These are phyloP conservation scores for Myriosclerotinia curreyana DNA, from an alignment of 2,329 filamentous ascomycete species.

Conservation along the genomic window DNA sequence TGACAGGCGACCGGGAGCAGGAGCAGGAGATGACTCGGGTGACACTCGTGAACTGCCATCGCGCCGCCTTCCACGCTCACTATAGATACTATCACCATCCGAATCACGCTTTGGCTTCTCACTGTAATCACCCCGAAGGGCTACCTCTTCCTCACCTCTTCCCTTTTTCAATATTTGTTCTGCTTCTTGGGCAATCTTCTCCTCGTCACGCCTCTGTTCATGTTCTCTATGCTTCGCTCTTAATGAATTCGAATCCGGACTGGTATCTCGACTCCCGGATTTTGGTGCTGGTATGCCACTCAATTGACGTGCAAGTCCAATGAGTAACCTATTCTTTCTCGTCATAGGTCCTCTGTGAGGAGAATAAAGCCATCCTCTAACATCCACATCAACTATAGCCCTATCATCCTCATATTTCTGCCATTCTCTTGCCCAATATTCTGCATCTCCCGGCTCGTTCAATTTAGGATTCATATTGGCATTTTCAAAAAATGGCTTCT, in stretches of 20 bases:
- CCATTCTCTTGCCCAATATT: conserved; percentile 78
- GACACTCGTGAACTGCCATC: conserved; percentile 27
- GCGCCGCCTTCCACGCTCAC: conserved; percentile 27
- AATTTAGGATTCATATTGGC: conserved; percentile 42
- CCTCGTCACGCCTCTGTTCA: conserved; percentile 54
- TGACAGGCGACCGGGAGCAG: conserved; percentile 41
- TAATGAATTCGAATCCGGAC: conserved; percentile 34
- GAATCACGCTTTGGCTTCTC: conserved; percentile 55
- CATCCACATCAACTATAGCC: conserved; percentile 88
- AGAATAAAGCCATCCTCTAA: conserved; percentile 91
- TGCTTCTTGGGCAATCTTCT: conserved; percentile 71
- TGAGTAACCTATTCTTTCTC: conserved; percentile 78
- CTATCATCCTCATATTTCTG: conserved; percentile 75
- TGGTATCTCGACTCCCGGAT: conserved; percentile 34
- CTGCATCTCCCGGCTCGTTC: conserved; percentile 55
- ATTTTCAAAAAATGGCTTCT: conserved; percentile 38
- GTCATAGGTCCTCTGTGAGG: conserved; percentile 83
- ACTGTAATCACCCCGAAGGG: conserved; percentile 70
- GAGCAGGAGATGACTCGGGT: conserved; percentile 36
- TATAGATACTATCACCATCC: conserved; percentile 38
- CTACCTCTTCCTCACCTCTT: conserved; percentile 66
- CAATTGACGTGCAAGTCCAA: conserved; percentile 81
- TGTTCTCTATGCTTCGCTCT: conserved; percentile 42
- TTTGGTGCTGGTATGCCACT: conserved; percentile 69
- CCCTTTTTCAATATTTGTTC: conserved; percentile 72